Evolutionary conservation across 78 protist species (phyloP).

Genomic region (Speleostelium caveatum): DNA sequence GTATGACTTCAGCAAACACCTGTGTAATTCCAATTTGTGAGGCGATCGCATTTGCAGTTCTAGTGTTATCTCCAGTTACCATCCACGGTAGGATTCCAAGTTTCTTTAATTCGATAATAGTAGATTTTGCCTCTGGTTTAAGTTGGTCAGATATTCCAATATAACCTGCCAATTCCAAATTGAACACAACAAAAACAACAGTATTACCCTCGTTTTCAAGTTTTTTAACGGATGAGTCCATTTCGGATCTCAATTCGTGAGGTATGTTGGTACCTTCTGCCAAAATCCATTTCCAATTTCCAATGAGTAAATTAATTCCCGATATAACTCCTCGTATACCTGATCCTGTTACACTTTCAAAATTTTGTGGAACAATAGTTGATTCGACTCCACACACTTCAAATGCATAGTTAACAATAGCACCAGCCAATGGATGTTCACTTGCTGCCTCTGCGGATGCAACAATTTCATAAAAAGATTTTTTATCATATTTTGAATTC

Average conservation of each 20-base stretch:
- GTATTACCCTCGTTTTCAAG: constrained; percentile 82
- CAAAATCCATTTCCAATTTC: constrained; percentile 52
- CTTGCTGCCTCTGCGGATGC: constrained; percentile 81
- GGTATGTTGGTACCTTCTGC: constrained; percentile 1
- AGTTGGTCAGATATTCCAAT: constrained; percentile 79
- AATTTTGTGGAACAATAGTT: constrained; percentile 24
- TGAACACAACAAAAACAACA: constrained; percentile 71
- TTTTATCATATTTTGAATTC: constrained; percentile 3
- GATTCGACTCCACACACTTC: constrained; percentile 25
- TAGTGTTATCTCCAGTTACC: constrained; percentile 94
- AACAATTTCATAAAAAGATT: constrained; percentile 49
- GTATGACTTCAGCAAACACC: constrained; percentile 91
- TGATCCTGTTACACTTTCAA: constrained; percentile 67
- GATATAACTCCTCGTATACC: constrained; percentile 38
- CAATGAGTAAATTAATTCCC: constrained; percentile 37
- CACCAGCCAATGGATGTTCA: constrained; percentile 92
- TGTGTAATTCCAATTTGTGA: constrained; percentile 66
- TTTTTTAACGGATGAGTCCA: not conserved
- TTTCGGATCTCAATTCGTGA: not conserved
- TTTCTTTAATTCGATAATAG: constrained; percentile 52
- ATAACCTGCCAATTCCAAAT: constrained; percentile 40
- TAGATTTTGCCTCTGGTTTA: constrained; percentile 85
- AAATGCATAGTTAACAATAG: constrained; percentile 80
- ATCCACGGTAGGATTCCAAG: constrained; percentile 80
- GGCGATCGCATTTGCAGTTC: constrained; percentile 84